phyloP scores from a whole-genome alignment of 441 rosid species.

The Theobroma grandiflorum region DNA sequence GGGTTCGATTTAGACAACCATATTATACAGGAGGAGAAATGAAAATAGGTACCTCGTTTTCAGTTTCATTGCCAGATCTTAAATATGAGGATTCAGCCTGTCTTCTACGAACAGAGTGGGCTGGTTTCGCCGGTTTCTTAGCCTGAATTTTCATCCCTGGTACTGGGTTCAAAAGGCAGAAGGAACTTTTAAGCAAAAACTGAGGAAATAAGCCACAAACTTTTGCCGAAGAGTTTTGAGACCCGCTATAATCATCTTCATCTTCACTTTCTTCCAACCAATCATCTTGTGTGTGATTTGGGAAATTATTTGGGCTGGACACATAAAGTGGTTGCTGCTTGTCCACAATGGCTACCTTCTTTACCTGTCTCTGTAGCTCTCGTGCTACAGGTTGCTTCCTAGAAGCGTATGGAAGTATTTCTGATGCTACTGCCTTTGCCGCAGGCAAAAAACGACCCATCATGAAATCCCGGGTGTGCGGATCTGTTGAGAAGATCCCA shows the following conservation, averaged over 20 bases:
- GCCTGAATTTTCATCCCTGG: constrained; percentile 62
- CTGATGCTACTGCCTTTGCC: constrained; percentile 90
- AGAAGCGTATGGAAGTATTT: constrained; percentile 52
- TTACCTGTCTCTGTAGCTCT: constrained; percentile 40
- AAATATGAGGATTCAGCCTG: constrained; percentile 48
- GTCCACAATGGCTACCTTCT: constrained; percentile 35
- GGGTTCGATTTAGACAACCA: neutral
- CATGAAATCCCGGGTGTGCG: constrained; percentile 77
- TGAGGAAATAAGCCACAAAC: constrained; percentile 71
- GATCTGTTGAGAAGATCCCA: constrained; percentile 55
- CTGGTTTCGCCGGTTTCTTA: constrained; percentile 29
- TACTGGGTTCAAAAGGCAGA: constrained; percentile 64
- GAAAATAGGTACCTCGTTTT: constrained; percentile 51
- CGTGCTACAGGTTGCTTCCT: constrained; percentile 53
- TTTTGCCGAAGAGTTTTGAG: constrained; percentile 42
- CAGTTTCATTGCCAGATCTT: constrained; percentile 32
- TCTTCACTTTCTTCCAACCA: constrained; percentile 51
- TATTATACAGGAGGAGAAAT: constrained; percentile 1
- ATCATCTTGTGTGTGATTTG: constrained; percentile 35
- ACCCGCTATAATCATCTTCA: constrained; percentile 44
- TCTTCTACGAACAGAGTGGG: constrained; percentile 46
- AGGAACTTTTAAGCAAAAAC: constrained; percentile 57
- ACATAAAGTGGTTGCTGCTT: constrained; percentile 31
- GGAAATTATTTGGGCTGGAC: constrained; percentile 35
- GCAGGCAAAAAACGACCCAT: constrained; percentile 95